A percentile compares a stretch with the other conserved stretches of the same genome.
phyloP scores from a whole-genome alignment of 345 rosid species.

The Populus deltoides region DNA sequence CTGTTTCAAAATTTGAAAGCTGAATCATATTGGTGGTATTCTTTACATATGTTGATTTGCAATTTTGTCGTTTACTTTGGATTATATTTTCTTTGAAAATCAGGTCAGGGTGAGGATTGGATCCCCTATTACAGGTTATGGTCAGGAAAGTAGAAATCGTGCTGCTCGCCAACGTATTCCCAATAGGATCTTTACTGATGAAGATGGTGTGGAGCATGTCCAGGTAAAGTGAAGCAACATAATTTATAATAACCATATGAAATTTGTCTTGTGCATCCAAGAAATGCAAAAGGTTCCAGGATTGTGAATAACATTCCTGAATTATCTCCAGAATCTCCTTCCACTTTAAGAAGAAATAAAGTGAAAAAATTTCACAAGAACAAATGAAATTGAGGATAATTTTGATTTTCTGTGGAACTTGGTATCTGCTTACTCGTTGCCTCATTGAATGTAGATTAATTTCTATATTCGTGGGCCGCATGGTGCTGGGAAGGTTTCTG shows the following conservation, averaged over 20 bases:
- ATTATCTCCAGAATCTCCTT: neutral
- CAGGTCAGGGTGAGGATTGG: slow-evolving; percentile 97
- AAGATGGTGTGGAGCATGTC: slow-evolving; percentile 90
- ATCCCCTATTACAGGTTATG: slow-evolving; percentile 92
- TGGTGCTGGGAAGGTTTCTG: slow-evolving; percentile 84
- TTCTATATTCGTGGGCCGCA: slow-evolving; percentile 90
- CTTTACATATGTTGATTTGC: neutral
- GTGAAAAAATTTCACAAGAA: neutral
- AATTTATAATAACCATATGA: neutral
- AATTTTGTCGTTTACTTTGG: slow-evolving; percentile 3
- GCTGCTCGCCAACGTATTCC: slow-evolving; percentile 96
- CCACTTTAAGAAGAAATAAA: neutral
- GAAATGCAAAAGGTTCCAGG: neutral
- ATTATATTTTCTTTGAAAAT: slow-evolving; percentile 17
- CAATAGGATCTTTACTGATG: slow-evolving; percentile 71
- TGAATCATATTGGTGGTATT: neutral
- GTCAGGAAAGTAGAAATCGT: slow-evolving; percentile 92
- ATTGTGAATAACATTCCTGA: neutral
- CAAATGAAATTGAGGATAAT: neutral
- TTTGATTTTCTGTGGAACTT: neutral
- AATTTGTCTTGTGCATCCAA: neutral
- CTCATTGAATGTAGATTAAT: slow-evolving; percentile 47
- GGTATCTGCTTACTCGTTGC: neutral
- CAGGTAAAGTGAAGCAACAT: slow-evolving; percentile 46
- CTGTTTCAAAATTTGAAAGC: no score